Evolutionary conservation across 768 basidiomycete species (phyloP).

Genomic region (Baorangia bicolor): DNA sequence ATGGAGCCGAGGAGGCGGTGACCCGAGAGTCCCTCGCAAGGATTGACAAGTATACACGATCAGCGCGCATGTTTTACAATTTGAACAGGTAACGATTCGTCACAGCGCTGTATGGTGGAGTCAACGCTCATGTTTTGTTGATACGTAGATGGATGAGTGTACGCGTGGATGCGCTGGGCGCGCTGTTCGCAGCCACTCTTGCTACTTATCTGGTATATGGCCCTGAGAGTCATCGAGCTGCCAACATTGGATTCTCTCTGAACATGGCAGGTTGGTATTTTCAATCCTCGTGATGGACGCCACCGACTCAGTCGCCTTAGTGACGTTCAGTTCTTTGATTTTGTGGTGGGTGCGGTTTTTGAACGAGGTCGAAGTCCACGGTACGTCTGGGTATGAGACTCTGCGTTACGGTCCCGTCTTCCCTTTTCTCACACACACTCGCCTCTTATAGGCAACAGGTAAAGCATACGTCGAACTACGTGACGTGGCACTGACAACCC

Average conservation of each 20-base stretch:
- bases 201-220: slow-evolving; percentile 5
- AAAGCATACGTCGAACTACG: no score
- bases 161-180: slow-evolving; percentile 49
- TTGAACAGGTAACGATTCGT: slow-evolving; percentile 41
- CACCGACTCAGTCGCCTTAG: slow-evolving; percentile 20
- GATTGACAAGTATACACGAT: slow-evolving; percentile 47
- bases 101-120: neutral
- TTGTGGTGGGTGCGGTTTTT: slow-evolving; percentile 47
- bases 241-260: slow-evolving; percentile 38
- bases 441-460: neutral
- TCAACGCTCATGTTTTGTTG: neutral
- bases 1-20: slow-evolving; percentile 48
- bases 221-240: neutral
- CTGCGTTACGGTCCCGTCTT: neutral
- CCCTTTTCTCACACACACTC: neutral
- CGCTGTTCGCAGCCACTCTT: neutral
- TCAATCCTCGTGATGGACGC: neutral
- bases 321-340: slow-evolving; percentile 56
- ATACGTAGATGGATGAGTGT: slow-evolving; percentile 44
- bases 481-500: neutral
- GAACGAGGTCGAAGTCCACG: slow-evolving; percentile 47
- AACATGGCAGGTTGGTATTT: slow-evolving; percentile 39
- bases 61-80: slow-evolving; percentile 45
- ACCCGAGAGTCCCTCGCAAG: slow-evolving; percentile 41
- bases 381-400: slow-evolving; percentile 29